Percentiles rank a stretch among this genome's conserved stretches.
phyloP scores from a whole-genome alignment of 108 stramenopile genomes.

The Discostella stelligeroides region DNA sequence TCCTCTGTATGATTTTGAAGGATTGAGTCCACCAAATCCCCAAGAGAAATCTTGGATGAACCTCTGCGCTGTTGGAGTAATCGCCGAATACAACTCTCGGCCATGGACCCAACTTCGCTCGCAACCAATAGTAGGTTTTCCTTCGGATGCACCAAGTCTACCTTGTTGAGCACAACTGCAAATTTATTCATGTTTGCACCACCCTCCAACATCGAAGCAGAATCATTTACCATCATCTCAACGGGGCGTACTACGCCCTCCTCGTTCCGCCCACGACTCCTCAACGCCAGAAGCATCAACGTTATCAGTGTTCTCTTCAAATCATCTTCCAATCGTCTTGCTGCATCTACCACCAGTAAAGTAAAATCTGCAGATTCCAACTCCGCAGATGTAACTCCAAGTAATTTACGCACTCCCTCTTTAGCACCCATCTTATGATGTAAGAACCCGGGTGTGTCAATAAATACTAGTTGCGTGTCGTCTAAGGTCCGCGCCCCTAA shows the following conservation, averaged over 20 bases:
- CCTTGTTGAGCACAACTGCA: conserved; percentile 91
- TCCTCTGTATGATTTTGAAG: conserved; percentile 32
- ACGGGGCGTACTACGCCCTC: conserved; percentile 35
- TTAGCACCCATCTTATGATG: conserved; percentile 57
- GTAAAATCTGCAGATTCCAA: conserved; percentile 79
- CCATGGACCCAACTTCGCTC: conserved; percentile 74
- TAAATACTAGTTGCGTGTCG: conserved; percentile 83
- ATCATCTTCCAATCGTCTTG: conserved; percentile 62
- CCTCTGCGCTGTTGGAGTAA: conserved; percentile 34
- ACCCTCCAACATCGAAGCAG: neutral
- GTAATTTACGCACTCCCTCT: conserved; percentile 69
- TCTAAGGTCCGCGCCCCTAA: conserved; percentile 82
- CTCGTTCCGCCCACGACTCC: conserved; percentile 65
- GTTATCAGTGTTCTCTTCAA: conserved; percentile 64
- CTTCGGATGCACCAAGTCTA: conserved; percentile 91
- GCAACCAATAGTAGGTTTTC: conserved; percentile 69
- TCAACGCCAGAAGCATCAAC: conserved; percentile 65
- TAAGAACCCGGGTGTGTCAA: conserved; percentile 93
- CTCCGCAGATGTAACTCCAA: conserved; percentile 61
- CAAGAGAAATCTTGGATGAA: conserved; percentile 29
- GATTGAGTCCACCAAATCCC: conserved; percentile 37
- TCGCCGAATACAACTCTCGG: conserved; percentile 59
- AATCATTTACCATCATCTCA: neutral
- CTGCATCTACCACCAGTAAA: conserved; percentile 87
- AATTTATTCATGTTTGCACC: conserved; percentile 50